Conservation (phyloP, 495 filamentous ascomycete species). For the Daldinia loculata region DNA sequence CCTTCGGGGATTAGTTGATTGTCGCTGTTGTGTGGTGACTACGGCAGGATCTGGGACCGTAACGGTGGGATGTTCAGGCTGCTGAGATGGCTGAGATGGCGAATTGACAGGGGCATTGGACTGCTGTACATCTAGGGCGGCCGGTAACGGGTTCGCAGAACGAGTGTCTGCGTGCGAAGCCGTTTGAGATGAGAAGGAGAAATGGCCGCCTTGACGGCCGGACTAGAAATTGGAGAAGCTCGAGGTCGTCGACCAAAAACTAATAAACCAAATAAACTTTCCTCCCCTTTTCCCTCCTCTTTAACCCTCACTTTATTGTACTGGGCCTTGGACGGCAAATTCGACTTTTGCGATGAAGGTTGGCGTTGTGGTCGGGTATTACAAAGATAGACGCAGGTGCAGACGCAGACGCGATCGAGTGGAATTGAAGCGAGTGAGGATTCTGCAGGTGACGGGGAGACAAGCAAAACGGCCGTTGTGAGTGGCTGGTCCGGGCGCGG, state of each 20-base stretch:
- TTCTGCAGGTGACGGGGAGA: slow-evolving; percentile 26
- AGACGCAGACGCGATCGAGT: slow-evolving; percentile 12
- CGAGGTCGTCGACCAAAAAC: slow-evolving; percentile 10
- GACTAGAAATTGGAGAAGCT: slow-evolving; percentile 28
- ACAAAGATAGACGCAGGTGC: slow-evolving; percentile 32
- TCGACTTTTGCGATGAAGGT: slow-evolving; percentile 21
- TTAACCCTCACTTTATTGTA: slow-evolving; percentile 27
- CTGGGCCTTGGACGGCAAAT: slow-evolving; percentile 6
- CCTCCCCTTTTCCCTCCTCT: slow-evolving; percentile 34
- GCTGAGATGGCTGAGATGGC: slow-evolving; percentile 50
- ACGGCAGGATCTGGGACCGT: slow-evolving; percentile 34
- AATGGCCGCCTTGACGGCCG: slow-evolving; percentile 56
- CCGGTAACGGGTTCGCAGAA: slow-evolving; percentile 42
- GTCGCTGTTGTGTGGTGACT: slow-evolving; percentile 34
- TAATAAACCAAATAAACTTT: slow-evolving; percentile 15
- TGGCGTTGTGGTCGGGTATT: slow-evolving; percentile 29
- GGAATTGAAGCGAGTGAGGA: slow-evolving; percentile 26
- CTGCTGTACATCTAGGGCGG: slow-evolving; percentile 52
- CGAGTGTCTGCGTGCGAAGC: slow-evolving; percentile 54
- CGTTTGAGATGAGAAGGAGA: slow-evolving; percentile 52
- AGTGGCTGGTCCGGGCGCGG: slow-evolving; percentile 28
- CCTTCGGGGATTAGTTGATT: slow-evolving; percentile 51
- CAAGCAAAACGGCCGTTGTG: neutral
- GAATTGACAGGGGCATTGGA: slow-evolving; percentile 48
- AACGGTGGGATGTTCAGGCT: slow-evolving; percentile 47